Conservation (phyloP, 2,329 filamentous ascomycete species). For the Fusarium xyrophilum region DNA sequence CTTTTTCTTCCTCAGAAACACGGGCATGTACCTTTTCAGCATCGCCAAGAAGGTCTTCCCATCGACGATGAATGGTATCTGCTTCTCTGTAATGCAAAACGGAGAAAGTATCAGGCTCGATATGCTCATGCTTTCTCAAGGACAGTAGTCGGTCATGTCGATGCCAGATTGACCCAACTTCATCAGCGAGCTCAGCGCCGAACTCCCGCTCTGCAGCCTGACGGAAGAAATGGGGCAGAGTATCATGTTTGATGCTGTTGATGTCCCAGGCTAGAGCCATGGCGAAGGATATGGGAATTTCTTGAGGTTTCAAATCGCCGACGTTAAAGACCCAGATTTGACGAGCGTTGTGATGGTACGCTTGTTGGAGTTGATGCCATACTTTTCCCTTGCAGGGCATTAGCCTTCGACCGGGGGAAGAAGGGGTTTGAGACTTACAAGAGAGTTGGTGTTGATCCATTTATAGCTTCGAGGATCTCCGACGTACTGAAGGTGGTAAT, state of each 20-base stretch:
- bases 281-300: conserved; percentile 62
- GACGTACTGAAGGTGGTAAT: conserved; percentile 68
- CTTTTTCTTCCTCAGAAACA: conserved; percentile 50
- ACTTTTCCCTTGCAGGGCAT: conserved; percentile 40
- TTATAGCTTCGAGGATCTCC: conserved; percentile 66
- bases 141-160: conserved; percentile 55
- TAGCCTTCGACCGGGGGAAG: accelerated
- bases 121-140: conserved; percentile 64
- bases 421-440: conserved; percentile 45
- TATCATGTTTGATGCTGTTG: conserved; percentile 49
- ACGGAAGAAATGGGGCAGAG: conserved; percentile 53
- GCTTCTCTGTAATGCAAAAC: conserved; percentile 66
- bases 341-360: conserved; percentile 56
- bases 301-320: conserved; percentile 66
- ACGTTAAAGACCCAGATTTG: conserved; percentile 70
- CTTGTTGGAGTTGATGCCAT: conserved; percentile 62
- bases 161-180: conserved; percentile 56
- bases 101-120: conserved; percentile 62
- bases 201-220: conserved; percentile 59
- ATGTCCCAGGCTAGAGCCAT: conserved; percentile 65
- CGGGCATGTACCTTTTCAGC: conserved; percentile 52
- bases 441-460: conserved; percentile 67
- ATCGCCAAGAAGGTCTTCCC: conserved; percentile 52
- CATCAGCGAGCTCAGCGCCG: conserved; percentile 49
- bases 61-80: conserved; percentile 56